Conservation (phyloP, 2,329 filamentous ascomycete species). For the Talaromyces marneffei region DNA sequence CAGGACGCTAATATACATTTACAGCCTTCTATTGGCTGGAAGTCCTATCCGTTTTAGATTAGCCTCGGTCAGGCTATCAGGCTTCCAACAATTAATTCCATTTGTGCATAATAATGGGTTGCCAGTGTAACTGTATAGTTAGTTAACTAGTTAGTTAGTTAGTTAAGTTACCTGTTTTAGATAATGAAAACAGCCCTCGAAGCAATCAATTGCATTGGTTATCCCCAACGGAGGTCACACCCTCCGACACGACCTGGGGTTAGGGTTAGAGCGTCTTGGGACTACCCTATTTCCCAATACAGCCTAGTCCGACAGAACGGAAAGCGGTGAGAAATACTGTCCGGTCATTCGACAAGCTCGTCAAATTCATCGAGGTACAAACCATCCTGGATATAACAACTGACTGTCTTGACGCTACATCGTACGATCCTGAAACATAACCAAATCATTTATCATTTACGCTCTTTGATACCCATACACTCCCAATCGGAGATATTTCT, state of each 20-base stretch:
- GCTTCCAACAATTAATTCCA: too few species aligned
- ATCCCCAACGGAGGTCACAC: neutral
- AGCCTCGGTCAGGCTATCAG: too few species aligned
- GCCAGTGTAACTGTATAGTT: too few species aligned
- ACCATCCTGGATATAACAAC: neutral
- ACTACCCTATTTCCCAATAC: neutral
- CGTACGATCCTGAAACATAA: neutral
- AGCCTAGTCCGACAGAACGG: neutral
- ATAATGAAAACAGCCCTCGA: neutral
- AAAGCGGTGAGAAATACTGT: neutral
- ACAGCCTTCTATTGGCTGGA: too few species aligned
- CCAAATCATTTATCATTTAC: neutral
- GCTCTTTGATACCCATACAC: neutral
- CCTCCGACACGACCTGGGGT: neutral
- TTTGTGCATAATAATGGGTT: too few species aligned
- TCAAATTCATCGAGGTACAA: neutral
- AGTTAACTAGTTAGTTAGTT: too few species aligned
- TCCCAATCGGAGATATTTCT: neutral
- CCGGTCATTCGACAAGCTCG: neutral
- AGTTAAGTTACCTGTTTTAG: neutral
- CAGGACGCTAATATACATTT: too few species aligned
- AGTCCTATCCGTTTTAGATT: too few species aligned
- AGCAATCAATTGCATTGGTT: neutral
- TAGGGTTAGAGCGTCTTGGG: neutral
- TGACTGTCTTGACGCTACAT: neutral